Percentiles rank a stretch among this genome's conserved stretches.
These are phyloP conservation scores for Blepharisma undulans DNA, from an alignment of 169 alveolate genomes.

Conservation along the genomic window DNA sequence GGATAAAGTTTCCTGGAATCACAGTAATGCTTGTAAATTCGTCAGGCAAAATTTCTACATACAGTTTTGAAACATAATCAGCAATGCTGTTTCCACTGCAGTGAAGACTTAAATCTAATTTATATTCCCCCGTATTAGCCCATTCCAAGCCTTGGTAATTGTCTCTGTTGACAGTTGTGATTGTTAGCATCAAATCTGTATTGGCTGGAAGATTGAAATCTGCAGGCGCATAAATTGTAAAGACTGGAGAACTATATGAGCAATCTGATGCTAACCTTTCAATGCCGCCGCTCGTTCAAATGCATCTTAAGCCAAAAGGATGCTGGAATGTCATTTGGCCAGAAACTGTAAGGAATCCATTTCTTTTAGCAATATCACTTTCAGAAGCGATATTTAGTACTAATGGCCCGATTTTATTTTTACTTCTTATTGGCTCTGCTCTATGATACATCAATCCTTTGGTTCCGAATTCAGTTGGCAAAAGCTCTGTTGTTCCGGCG, in stretches of 20 bases:
- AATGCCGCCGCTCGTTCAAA: background rate
- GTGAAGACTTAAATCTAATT: background rate
- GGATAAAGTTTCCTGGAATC: background rate
- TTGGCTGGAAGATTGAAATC: background rate
- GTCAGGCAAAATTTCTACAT: background rate
- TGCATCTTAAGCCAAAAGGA: background rate
- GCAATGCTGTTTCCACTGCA: background rate
- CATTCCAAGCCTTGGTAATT: background rate
- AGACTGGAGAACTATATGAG: background rate
- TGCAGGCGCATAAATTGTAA: background rate
- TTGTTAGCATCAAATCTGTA: background rate
- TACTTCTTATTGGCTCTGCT: background rate
- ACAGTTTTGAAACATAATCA: background rate
- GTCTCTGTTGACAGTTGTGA: background rate
- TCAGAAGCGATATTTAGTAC: background rate
- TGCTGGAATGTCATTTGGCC: background rate
- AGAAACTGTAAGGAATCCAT: background rate
- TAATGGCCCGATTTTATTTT: background rate
- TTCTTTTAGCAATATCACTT: background rate
- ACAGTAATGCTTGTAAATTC: background rate
- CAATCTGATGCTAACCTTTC: background rate
- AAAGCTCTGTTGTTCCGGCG: background rate
- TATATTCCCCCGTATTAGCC: background rate
- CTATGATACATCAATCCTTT: background rate
- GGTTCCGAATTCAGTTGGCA: background rate